A percentile compares a stretch with the other conserved stretches of the same genome.
Conservation (phyloP, 2,329 filamentous ascomycete species). For the Pleomassaria siparia region DNA sequence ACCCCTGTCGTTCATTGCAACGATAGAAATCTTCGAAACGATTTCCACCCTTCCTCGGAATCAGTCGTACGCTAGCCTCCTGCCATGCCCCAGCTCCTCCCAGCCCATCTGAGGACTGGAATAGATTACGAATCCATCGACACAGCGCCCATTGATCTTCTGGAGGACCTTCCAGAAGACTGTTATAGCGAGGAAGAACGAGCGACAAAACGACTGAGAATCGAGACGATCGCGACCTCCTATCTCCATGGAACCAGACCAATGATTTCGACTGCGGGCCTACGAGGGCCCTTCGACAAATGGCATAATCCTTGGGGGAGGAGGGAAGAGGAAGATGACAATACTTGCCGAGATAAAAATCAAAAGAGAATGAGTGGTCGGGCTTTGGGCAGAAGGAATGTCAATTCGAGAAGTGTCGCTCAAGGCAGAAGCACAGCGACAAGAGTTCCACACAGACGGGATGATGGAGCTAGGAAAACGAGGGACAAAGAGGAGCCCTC, state of each 20-base stretch:
- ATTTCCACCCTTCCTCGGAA: neutral
- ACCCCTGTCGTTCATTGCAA: neutral
- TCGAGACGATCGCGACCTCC: constrained; percentile 60
- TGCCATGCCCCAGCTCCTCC: constrained; percentile 3
- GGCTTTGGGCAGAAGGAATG: neutral
- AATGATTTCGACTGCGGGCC: constrained; percentile 60
- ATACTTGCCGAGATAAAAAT: neutral
- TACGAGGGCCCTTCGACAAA: constrained; percentile 62
- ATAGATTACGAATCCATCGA: constrained; percentile 24
- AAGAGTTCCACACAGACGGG: neutral
- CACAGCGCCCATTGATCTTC: constrained; percentile 41
- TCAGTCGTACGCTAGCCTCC: neutral
- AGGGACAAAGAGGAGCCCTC: neutral
- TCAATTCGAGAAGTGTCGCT: neutral
- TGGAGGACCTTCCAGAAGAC: constrained; percentile 49
- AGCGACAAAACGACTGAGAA: constrained; percentile 55
- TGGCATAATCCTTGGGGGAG: constrained; percentile 42
- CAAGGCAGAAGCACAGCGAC: neutral
- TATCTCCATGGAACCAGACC: constrained; percentile 61
- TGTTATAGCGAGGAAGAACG: constrained; percentile 61
- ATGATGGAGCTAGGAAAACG: neutral
- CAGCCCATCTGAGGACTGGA: constrained; percentile 21
- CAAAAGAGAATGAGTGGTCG: neutral
- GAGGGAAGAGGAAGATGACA: neutral
- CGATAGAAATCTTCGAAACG: neutral